Conservation (phyloP, 768 basidiomycete species). For the Hydnomerulius pinastri region DNA sequence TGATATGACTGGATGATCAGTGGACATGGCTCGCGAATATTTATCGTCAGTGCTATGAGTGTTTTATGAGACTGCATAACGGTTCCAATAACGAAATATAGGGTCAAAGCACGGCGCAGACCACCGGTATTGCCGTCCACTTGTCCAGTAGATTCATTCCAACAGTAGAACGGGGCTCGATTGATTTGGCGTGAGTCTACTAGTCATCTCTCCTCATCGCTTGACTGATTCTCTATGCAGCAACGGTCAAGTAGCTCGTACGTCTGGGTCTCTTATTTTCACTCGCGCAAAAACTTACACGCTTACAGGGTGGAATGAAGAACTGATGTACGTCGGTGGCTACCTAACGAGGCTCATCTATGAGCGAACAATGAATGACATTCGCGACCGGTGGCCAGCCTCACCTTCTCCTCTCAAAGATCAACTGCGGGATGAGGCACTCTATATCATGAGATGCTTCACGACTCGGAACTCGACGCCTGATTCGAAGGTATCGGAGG, state of each 20-base stretch:
- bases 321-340: conserved; percentile 82
- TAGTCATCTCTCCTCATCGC: neutral
- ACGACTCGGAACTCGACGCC: conserved; percentile 86
- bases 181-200: conserved; percentile 74
- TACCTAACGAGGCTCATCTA: conserved; percentile 81
- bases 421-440: conserved; percentile 31
- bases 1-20: conserved; percentile 41
- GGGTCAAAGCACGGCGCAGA: conserved; percentile 90
- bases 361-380: conserved; percentile 69
- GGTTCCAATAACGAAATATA: conserved; percentile 25
- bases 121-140: conserved; percentile 71
- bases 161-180: conserved; percentile 91
- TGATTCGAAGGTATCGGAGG: conserved; percentile 65
- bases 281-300: neutral
- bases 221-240: conserved; percentile 35
- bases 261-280: conserved; percentile 19
- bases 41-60: conserved; percentile 57
- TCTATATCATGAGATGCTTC: conserved; percentile 86
- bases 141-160: conserved; percentile 86
- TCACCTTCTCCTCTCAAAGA: neutral
- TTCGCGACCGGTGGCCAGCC: conserved; percentile 40
- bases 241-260: conserved; percentile 82
- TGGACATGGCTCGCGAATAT: conserved; percentile 58
- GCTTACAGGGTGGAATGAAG: conserved; percentile 80
- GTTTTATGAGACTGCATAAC: neutral